phyloP scores from a whole-genome alignment of 306 rosid genomes.

The Biancaea sappan region DNA sequence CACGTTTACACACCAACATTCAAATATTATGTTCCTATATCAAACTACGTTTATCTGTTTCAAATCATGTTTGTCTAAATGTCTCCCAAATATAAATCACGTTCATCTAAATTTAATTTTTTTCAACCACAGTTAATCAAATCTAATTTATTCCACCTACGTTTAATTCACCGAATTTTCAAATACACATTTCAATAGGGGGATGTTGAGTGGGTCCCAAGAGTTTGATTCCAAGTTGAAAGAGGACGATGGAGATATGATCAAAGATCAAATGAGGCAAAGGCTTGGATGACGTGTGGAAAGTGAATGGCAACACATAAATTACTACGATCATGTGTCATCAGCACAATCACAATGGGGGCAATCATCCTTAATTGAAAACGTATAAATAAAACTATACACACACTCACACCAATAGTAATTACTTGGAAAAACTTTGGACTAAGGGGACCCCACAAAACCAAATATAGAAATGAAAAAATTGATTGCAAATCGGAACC shows the following conservation, averaged over 20 bases:
- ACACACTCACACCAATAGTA: slow-evolving; percentile 16
- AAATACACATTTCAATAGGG: no score
- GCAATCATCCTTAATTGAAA: slow-evolving; percentile 32
- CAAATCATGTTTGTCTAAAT: no score
- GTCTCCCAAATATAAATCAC: no score
- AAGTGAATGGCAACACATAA: slow-evolving; percentile 28
- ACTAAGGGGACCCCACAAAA: slow-evolving; percentile 13
- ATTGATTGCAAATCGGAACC: slow-evolving; percentile 34
- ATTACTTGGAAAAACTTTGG: slow-evolving; percentile 12
- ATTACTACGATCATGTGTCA: slow-evolving; percentile 21
- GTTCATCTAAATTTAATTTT: no score
- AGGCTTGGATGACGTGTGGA: slow-evolving; percentile 30
- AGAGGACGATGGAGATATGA: slow-evolving; percentile 27
- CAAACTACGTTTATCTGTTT: no score
- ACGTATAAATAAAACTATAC: slow-evolving; percentile 28
- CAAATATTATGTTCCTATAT: no score
- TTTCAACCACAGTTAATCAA: no score
- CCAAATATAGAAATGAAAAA: no score
- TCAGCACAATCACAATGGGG: neutral
- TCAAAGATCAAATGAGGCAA: neutral
- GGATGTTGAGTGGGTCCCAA: no score
- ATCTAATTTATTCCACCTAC: no score
- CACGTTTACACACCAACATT: no score
- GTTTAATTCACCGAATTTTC: no score
- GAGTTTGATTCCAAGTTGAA: slow-evolving; percentile 40